phyloP scores from a whole-genome alignment of 495 filamentous ascomycete species.

The Penicillium roqueforti region DNA sequence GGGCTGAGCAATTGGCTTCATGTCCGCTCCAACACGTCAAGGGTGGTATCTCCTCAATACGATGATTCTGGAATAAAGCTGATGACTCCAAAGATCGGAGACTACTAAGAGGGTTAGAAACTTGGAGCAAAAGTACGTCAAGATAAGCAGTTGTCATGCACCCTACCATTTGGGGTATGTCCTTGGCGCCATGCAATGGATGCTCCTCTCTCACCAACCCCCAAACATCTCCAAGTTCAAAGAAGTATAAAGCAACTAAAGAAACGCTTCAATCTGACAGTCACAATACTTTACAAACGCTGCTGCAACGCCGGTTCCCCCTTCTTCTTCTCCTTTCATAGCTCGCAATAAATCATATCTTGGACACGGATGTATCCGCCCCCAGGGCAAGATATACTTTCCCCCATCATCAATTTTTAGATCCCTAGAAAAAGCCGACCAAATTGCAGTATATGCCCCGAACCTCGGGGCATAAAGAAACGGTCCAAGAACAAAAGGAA shows the following conservation, averaged over 20 bases:
- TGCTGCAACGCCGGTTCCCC: neutral
- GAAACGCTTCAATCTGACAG: neutral
- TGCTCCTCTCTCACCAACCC: neutral
- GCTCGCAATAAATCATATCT: slow-evolving; percentile 28
- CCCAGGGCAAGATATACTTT: slow-evolving; percentile 41
- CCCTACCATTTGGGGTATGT: too few species aligned
- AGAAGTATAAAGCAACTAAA: neutral
- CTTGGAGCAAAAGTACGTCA: too few species aligned
- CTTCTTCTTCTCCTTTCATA: slow-evolving; percentile 25
- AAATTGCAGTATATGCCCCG: slow-evolving; percentile 42
- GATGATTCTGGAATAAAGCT: too few species aligned
- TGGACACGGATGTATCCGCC: slow-evolving; percentile 25
- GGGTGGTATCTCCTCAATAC: too few species aligned
- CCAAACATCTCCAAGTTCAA: neutral
- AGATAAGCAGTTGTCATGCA: too few species aligned
- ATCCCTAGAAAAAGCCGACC: slow-evolving; percentile 35
- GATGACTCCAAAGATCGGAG: too few species aligned
- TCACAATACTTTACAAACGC: slow-evolving; percentile 2
- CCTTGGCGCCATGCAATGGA: too few species aligned
- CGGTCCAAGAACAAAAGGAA: slow-evolving; percentile 16
- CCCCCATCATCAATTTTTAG: slow-evolving; percentile 30
- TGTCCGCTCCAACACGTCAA: too few species aligned
- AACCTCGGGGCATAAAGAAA: slow-evolving; percentile 27
- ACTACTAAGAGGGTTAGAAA: too few species aligned
- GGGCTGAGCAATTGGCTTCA: too few species aligned